Conservation (phyloP, 2,329 filamentous ascomycete species). For the Xylariaceae sp. region DNA sequence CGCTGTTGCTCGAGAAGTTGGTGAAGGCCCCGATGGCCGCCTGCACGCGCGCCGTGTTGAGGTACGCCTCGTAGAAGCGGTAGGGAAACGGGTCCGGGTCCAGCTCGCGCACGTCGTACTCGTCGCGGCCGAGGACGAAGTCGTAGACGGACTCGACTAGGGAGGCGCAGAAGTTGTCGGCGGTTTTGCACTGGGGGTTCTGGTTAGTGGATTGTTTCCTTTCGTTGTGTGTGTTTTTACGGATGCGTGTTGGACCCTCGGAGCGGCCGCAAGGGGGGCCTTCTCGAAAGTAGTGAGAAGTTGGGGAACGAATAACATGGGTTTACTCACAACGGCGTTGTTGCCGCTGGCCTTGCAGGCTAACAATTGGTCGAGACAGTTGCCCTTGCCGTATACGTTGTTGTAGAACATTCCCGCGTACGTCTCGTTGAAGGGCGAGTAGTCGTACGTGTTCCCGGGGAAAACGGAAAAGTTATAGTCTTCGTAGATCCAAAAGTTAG, state of each 20-base stretch:
- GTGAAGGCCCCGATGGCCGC: slow-evolving; percentile 64
- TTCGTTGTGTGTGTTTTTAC: neutral
- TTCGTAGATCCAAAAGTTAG: slow-evolving; percentile 4
- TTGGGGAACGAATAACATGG: neutral
- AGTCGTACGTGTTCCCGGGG: slow-evolving; percentile 65
- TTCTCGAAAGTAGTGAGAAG: neutral
- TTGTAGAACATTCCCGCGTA: slow-evolving; percentile 61
- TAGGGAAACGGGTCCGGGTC: slow-evolving; percentile 64
- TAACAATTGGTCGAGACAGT: slow-evolving; percentile 64
- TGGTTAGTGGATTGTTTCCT: neutral
- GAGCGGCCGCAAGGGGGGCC: no score
- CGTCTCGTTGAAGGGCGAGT: slow-evolving; percentile 57
- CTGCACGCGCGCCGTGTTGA: slow-evolving; percentile 62
- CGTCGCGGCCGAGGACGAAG: slow-evolving; percentile 58
- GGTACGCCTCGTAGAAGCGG: slow-evolving; percentile 60
- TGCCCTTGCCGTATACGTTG: slow-evolving; percentile 64
- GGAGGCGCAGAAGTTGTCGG: slow-evolving; percentile 61
- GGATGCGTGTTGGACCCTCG: neutral
- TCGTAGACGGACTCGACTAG: slow-evolving; percentile 62
- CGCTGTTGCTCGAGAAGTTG: slow-evolving; percentile 60
- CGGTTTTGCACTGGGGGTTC: slow-evolving; percentile 51
- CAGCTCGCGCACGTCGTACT: slow-evolving; percentile 66
- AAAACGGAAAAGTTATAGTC: slow-evolving; percentile 63
- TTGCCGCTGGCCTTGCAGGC: slow-evolving; percentile 60
- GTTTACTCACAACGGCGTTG: slow-evolving; percentile 48